A percentile compares a stretch with the other conserved stretches of the same genome.
Evolutionary conservation across 768 basidiomycete genomes (phyloP).

Genomic region (Symmetrospora coprosmae): DNA sequence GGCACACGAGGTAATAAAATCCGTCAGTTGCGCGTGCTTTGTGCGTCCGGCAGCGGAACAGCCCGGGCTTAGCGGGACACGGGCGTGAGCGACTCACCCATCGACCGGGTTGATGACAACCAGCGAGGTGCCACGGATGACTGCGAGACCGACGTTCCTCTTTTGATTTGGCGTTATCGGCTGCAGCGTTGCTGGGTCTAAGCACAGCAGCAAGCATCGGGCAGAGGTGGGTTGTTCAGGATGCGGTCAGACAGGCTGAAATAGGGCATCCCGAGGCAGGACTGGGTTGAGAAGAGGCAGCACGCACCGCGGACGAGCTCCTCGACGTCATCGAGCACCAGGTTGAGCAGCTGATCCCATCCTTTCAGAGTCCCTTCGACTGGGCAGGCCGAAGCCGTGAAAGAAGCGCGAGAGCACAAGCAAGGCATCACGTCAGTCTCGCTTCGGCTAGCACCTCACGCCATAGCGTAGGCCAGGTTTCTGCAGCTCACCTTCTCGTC

Average conservation of each 20-base stretch:
- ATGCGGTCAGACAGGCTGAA: too few species aligned
- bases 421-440: neutral
- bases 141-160: conserved; percentile 16
- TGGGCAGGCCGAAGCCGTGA: conserved; percentile 34
- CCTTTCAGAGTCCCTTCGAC: conserved; percentile 88
- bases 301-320: conserved; percentile 59
- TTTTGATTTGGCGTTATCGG: neutral
- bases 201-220: neutral
- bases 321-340: conserved; percentile 88
- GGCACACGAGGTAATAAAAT: neutral
- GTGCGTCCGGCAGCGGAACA: neutral
- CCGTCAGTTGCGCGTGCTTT: neutral
- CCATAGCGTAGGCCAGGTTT: neutral
- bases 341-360: conserved; percentile 86
- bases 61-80: neutral
- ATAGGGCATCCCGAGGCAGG: too few species aligned
- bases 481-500: conserved; percentile 60
- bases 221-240: too few species aligned
- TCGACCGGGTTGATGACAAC: conserved; percentile 23
- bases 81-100: conserved; percentile 7
- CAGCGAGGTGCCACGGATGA: conserved; percentile 20
- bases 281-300: too few species aligned
- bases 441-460: too few species aligned
- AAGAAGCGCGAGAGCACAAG: neutral
- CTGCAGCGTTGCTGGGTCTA: neutral